Conservation (phyloP, 176 grass and related monocot genomes). For the Bothriochloa decipiens region DNA sequence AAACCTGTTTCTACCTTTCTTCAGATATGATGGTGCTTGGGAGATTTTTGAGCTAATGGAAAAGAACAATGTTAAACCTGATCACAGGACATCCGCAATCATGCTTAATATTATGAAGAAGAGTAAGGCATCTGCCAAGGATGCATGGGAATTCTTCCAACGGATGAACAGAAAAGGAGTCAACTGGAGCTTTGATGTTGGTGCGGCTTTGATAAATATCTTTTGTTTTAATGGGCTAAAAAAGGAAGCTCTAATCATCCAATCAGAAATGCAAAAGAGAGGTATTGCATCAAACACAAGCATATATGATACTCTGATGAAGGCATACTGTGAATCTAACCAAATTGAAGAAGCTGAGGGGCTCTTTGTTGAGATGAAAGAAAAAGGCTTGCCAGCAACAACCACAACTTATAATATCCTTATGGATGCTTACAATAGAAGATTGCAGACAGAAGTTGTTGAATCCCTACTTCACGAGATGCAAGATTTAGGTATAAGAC, state of each 20-base stretch:
- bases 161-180: conserved; percentile 77
- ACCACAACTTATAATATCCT: conserved; percentile 80
- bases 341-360: conserved; percentile 87
- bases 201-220: conserved; percentile 63
- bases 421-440: conserved; percentile 90
- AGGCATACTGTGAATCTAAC: conserved; percentile 66
- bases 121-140: conserved; percentile 64
- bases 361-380: conserved; percentile 82
- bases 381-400: conserved; percentile 67
- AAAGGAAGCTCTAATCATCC: conserved; percentile 87
- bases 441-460: conserved; percentile 81
- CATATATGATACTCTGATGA: conserved; percentile 76
- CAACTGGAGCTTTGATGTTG: conserved; percentile 73
- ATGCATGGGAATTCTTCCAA: conserved; percentile 90
- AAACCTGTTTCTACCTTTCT: conserved; percentile 7
- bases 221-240: conserved; percentile 81
- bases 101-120: conserved; percentile 75
- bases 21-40: conserved; percentile 81
- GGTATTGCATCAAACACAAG: conserved; percentile 66
- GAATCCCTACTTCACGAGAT: conserved; percentile 73
- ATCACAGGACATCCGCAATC: conserved; percentile 74
- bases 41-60: conserved; percentile 78
- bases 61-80: conserved; percentile 75
- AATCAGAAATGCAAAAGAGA: conserved; percentile 87
- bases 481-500: conserved; percentile 62